Evolutionary conservation across 164 flowering plant species (phyloP).

Genomic region (Kalanchoe fedtschenkoi): DNA sequence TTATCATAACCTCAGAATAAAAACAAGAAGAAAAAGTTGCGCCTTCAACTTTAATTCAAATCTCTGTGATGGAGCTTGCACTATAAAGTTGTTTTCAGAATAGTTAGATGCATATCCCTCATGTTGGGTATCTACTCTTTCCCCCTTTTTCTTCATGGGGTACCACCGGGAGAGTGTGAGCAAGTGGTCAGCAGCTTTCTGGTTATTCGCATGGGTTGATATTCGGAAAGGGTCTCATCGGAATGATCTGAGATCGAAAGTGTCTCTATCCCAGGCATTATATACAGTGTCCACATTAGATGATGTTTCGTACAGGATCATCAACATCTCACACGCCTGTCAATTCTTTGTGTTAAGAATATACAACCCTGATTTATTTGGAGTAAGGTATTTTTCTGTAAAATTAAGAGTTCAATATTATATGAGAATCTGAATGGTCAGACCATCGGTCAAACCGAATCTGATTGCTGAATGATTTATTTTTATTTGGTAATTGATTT

Average conservation of each 20-base stretch:
- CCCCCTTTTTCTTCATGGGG: not conserved
- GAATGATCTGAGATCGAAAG: not conserved
- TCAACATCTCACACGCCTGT: too few species aligned
- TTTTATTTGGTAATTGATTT: too few species aligned
- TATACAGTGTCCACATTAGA: not conserved
- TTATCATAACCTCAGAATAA: slow-evolving; percentile 2
- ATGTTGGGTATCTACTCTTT: not conserved
- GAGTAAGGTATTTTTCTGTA: too few species aligned
- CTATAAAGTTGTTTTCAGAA: slow-evolving; percentile 1
- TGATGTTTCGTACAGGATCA: not conserved
- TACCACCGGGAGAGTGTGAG: not conserved
- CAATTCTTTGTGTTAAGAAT: too few species aligned
- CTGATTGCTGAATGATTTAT: too few species aligned
- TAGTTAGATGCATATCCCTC: not conserved
- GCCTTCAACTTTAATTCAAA: not conserved
- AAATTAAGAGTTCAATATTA: too few species aligned
- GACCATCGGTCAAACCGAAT: too few species aligned
- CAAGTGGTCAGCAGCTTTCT: not conserved
- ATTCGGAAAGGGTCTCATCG: not conserved
- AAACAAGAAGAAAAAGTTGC: not conserved
- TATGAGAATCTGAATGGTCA: too few species aligned
- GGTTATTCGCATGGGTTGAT: not conserved
- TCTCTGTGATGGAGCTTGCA: not conserved
- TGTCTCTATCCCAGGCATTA: not conserved
- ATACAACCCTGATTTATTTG: too few species aligned